phyloP scores from a whole-genome alignment of 1,139 yeast species.

The Hanseniaspora uvarum region DNA sequence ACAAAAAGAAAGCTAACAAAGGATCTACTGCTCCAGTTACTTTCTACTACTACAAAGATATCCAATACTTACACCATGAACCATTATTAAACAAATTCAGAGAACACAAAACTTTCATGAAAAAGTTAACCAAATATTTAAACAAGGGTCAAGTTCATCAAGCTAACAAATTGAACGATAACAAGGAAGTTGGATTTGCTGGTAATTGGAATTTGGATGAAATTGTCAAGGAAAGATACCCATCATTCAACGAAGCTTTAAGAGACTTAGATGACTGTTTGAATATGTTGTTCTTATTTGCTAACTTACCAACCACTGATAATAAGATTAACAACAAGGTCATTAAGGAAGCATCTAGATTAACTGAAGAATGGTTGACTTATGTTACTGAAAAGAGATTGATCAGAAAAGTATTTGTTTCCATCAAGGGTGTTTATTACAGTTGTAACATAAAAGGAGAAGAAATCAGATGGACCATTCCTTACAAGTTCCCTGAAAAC shows the following conservation, averaged over 20 bases:
- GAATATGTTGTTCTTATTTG: conserved; percentile 85
- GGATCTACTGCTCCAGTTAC: conserved; percentile 95
- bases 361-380: conserved; percentile 94
- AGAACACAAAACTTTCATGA: conserved; percentile 89
- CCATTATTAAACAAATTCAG: conserved; percentile 87
- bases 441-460: conserved; percentile 86
- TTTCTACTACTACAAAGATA: conserved; percentile 87
- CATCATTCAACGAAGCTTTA: conserved; percentile 82
- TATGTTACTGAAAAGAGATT: conserved; percentile 77
- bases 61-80: conserved; percentile 88
- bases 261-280: conserved; percentile 93
- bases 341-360: conserved; percentile 72
- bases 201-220: conserved; percentile 73
- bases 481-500: conserved; percentile 91
- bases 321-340: conserved; percentile 59
- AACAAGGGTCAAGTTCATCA: conserved; percentile 86
- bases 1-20: conserved; percentile 92
- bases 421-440: conserved; percentile 94
- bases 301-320: conserved; percentile 90
- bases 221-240: conserved; percentile 88
- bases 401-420: conserved; percentile 81
- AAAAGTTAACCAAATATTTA: conserved; percentile 77
- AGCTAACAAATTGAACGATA: conserved; percentile 74
- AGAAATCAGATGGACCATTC: conserved; percentile 90
- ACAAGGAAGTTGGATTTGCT: conserved; percentile 43